phyloP scores from a whole-genome alignment of 108 stramenopile genomes.

The Fragilaria crotonensis region DNA sequence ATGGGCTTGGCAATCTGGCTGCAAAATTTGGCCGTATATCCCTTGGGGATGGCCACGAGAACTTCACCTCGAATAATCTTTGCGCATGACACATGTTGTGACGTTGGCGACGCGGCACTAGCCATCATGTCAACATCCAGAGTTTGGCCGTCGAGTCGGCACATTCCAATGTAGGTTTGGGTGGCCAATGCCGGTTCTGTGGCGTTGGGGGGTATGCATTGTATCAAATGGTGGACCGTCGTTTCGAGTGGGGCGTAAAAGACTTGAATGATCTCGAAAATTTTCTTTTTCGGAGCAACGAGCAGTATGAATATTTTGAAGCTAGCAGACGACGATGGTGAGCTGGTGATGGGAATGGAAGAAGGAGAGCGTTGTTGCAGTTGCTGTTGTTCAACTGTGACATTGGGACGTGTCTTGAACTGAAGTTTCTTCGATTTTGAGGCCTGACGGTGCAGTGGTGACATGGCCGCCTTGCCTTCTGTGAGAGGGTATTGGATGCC shows the following conservation, averaged over 20 bases:
- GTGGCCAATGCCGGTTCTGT: constrained; percentile 36
- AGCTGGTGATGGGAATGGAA: neutral
- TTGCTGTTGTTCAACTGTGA: neutral
- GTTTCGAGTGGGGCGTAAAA: constrained; percentile 30
- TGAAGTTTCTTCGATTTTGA: no score
- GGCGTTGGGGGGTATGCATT: constrained; percentile 44
- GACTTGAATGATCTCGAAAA: constrained; percentile 52
- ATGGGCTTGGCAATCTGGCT: constrained; percentile 30
- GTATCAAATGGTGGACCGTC: constrained; percentile 42
- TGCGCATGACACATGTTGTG: neutral
- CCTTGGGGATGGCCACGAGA: constrained; percentile 48
- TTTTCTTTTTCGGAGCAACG: constrained; percentile 34
- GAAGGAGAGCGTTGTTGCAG: neutral
- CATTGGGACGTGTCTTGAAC: no score
- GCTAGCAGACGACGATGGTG: constrained; percentile 1
- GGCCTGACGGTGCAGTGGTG: neutral
- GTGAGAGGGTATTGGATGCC: neutral
- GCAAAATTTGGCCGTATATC: constrained; percentile 25
- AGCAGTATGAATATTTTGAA: constrained; percentile 52
- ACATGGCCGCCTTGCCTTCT: neutral
- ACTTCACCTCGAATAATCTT: constrained; percentile 42
- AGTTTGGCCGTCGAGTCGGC: constrained; percentile 33
- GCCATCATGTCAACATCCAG: constrained; percentile 25
- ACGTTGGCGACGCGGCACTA: constrained; percentile 8
- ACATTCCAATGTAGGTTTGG: constrained; percentile 43